These are phyloP conservation scores for Periconia digitata DNA, from an alignment of 2,329 filamentous ascomycete genomes.

Conservation along the genomic window DNA sequence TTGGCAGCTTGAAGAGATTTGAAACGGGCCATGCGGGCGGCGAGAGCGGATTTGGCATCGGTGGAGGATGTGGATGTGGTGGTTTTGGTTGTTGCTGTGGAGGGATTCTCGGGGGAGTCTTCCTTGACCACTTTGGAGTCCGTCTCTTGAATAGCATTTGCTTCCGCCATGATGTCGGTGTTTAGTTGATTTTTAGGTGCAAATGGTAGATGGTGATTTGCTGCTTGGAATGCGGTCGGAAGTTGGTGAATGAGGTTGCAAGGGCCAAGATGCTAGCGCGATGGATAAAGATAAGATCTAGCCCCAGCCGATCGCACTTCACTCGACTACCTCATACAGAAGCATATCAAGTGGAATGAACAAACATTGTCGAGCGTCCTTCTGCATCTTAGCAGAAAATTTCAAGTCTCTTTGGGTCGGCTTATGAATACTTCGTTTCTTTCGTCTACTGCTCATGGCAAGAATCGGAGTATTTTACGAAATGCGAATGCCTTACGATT, in stretches of 20 bases:
- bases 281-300: too few relatives aligned
- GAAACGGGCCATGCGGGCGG: slow-evolving; percentile 67
- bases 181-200: slow-evolving; percentile 1
- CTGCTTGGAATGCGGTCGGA: neutral
- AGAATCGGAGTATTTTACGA: too few relatives aligned
- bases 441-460: too few relatives aligned
- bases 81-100: slow-evolving; percentile 8
- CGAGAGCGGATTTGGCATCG: slow-evolving; percentile 36
- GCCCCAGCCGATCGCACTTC: too few relatives aligned
- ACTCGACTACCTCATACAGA: too few relatives aligned
- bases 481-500: too few relatives aligned
- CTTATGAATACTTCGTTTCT: too few relatives aligned
- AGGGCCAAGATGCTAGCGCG: slow-evolving; percentile 8
- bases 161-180: slow-evolving; percentile 7
- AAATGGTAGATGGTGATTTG: neutral
- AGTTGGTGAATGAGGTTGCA: slow-evolving; percentile 1
- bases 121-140: neutral
- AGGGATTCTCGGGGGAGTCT: slow-evolving; percentile 4
- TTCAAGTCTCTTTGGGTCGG: too few relatives aligned
- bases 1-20: slow-evolving; percentile 79
- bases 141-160: neutral
- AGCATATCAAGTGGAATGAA: too few relatives aligned
- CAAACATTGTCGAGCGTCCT: too few relatives aligned
- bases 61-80: slow-evolving; percentile 7
- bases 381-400: too few relatives aligned